Percentiles rank a stretch among this genome's conserved stretches.
phyloP scores from a whole-genome alignment of 164 flowering plant genomes.

The Dillenia suffruticosa region DNA sequence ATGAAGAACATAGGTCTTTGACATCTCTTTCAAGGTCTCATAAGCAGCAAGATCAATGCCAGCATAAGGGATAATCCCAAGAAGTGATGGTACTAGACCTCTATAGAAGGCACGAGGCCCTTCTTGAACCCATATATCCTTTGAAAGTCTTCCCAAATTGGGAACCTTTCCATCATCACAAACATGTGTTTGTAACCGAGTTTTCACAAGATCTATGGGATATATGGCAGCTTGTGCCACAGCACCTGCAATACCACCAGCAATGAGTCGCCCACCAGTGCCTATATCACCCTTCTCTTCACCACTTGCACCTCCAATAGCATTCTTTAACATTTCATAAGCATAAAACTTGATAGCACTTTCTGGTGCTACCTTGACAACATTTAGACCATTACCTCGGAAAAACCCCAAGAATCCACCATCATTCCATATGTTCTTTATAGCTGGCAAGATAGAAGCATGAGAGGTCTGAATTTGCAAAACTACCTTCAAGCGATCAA shows the following conservation, averaged over 20 bases:
- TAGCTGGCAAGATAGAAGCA: constrained; percentile 56
- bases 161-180: constrained; percentile 70
- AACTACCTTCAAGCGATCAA: constrained; percentile 84
- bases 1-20: constrained; percentile 62
- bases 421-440: constrained; percentile 65
- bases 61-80: constrained; percentile 95
- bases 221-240: constrained; percentile 89
- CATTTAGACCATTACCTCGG: constrained; percentile 95
- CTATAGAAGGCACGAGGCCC: constrained; percentile 91
- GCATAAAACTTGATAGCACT: constrained; percentile 90
- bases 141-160: constrained; percentile 49
- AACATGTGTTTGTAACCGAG: constrained; percentile 73
- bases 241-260: constrained; percentile 97
- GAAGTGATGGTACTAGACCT: constrained; percentile 87
- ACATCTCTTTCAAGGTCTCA: constrained; percentile 90
- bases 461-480: constrained; percentile 81
- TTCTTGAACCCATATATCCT: constrained; percentile 83
- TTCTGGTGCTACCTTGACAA: constrained; percentile 95
- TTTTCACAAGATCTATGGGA: constrained; percentile 93
- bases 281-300: constrained; percentile 70
- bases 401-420: constrained; percentile 79
- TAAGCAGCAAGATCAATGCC: constrained; percentile 96
- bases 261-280: constrained; percentile 63
- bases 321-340: constrained; percentile 71
- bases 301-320: constrained; percentile 49